A percentile compares a stretch with the other conserved stretches of the same genome.
Evolutionary conservation across 1,284 basidiomycete genomes (phyloP).

Genomic region (Naganishia liquefaciens): DNA sequence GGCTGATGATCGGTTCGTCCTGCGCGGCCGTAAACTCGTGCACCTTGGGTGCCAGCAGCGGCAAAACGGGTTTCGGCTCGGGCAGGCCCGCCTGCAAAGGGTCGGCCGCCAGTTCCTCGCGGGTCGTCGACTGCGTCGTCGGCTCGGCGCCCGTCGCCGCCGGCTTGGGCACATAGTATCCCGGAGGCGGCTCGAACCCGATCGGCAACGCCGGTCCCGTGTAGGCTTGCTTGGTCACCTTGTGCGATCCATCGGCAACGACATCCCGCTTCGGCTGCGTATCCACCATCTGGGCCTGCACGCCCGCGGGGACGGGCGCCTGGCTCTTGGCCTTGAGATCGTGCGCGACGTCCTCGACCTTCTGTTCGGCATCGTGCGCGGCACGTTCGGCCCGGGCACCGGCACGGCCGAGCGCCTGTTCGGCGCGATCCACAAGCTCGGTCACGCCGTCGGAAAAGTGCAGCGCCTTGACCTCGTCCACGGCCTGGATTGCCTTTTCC

Average conservation of each 20-base stretch:
- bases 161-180: constrained; percentile 61
- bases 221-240: constrained; percentile 62
- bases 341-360: constrained; percentile 38
- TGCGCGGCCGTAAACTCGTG: constrained; percentile 66
- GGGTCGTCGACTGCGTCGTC: constrained; percentile 16
- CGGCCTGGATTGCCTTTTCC: constrained; percentile 40
- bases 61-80: constrained; percentile 58
- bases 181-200: constrained; percentile 87
- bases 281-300: constrained; percentile 43
- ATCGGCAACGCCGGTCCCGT: constrained; percentile 70
- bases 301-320: constrained; percentile 58
- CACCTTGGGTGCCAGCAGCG: constrained; percentile 78
- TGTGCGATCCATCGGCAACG: constrained; percentile 44
- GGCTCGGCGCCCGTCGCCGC: constrained; percentile 31
- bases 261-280: constrained; percentile 49
- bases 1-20: constrained; percentile 82
- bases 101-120: constrained; percentile 31
- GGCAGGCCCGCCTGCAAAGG: constrained; percentile 35
- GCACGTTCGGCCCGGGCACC: constrained; percentile 35
- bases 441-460: constrained; percentile 65
- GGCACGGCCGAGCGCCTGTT: constrained; percentile 53
- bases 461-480: constrained; percentile 56
- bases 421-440: constrained; percentile 67
- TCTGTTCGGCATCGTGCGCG: constrained; percentile 35
- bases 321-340: constrained; percentile 40